Evolutionary conservation across 192 early-diverging fungal genomes (phyloP).

Genomic region (Gigaspora rosea): DNA sequence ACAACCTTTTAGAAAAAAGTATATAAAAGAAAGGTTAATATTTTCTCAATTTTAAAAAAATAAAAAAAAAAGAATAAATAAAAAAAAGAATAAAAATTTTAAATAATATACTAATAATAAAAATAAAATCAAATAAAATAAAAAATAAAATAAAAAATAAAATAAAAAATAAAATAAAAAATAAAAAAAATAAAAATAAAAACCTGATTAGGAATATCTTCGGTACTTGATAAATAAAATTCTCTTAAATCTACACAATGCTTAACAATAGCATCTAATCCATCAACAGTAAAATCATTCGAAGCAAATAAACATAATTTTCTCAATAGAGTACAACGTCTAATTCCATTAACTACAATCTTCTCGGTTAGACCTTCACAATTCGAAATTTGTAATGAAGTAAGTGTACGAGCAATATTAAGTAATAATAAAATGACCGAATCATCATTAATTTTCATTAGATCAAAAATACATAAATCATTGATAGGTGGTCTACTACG

Average conservation of each 20-base stretch:
- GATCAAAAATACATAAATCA: slow-evolving; percentile 25
- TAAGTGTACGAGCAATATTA: slow-evolving; percentile 10
- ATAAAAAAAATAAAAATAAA: background rate
- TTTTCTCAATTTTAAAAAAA: no score
- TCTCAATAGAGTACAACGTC: background rate
- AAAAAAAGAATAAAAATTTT: no score
- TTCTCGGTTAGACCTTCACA: slow-evolving; percentile 24
- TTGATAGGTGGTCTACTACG: slow-evolving; percentile 18
- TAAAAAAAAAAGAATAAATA: background rate
- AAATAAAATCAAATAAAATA: no score
- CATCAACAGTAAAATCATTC: slow-evolving; percentile 14
- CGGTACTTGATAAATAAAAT: slow-evolving; percentile 29
- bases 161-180: no score
- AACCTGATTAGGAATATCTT: slow-evolving; percentile 25
- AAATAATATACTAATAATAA: no score
- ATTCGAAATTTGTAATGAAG: slow-evolving; percentile 28
- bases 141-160: no score
- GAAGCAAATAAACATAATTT: slow-evolving; percentile 28
- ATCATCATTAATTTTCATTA: slow-evolving; percentile 16
- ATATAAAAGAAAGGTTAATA: background rate
- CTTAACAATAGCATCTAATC: slow-evolving; percentile 4
- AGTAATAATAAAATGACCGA: background rate
- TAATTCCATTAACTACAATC: background rate
- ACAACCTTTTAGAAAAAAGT: background rate
- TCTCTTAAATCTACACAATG: slow-evolving; percentile 1